Percentiles rank a stretch among this genome's conserved stretches.
These are phyloP conservation scores for Smittium mucronatum DNA, from an alignment of 371 early-diverging fungal genomes.

Conservation along the genomic window DNA sequence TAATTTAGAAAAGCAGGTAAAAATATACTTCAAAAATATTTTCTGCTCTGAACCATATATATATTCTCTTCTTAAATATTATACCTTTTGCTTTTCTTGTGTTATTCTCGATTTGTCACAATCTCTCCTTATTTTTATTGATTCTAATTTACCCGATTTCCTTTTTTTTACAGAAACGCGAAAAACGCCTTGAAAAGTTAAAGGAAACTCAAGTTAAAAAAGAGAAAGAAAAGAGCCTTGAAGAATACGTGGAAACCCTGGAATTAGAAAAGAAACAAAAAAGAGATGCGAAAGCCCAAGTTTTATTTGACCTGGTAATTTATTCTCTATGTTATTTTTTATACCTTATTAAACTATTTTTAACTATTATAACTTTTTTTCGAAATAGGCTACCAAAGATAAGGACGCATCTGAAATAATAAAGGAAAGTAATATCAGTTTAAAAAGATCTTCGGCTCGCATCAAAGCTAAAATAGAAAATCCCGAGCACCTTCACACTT, in stretches of 20 bases:
- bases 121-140: no score
- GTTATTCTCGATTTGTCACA: not conserved
- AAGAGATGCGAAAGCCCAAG: conserved; percentile 21
- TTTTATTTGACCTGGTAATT: not conserved
- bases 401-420: conserved; percentile 31
- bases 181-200: conserved; percentile 35
- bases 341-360: not conserved
- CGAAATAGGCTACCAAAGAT: conserved; percentile 24
- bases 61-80: not conserved
- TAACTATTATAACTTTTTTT: not conserved
- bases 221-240: conserved; percentile 27
- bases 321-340: no score
- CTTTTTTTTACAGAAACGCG: conserved; percentile 34
- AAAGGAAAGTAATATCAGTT: conserved; percentile 19
- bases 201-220: conserved; percentile 23
- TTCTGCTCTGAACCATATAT: not conserved
- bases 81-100: not conserved
- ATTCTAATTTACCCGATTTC: no score
- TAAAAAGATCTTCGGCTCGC: conserved; percentile 23
- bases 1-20: conserved; percentile 29
- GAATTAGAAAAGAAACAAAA: conserved; percentile 35
- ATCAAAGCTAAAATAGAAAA: conserved; percentile 17
- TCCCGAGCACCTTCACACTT: conserved; percentile 17
- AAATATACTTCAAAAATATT: not conserved
- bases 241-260: conserved; percentile 28